Conservation (phyloP, 2,329 filamentous ascomycete species). For the Orbilia javanica region DNA sequence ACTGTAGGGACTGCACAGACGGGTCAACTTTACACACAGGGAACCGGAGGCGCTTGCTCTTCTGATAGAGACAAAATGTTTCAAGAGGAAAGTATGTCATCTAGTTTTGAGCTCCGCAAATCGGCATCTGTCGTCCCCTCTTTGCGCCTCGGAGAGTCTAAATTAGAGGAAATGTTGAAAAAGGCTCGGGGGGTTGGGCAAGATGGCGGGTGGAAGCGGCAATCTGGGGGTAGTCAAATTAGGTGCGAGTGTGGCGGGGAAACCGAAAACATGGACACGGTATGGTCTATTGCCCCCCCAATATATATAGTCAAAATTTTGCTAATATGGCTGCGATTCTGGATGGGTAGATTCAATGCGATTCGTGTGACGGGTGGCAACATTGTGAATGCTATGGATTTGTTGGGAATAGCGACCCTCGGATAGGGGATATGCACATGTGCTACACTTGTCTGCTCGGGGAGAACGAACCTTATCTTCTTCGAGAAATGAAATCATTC, state of each 20-base stretch:
- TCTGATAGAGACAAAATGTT: not conserved
- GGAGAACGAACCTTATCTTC: slow-evolving; percentile 56
- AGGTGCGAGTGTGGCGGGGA: slow-evolving; percentile 35
- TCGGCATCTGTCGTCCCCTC: not conserved
- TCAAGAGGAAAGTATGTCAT: not conserved
- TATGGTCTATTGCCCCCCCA: not conserved
- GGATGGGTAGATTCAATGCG: slow-evolving; percentile 60
- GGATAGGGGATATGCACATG: slow-evolving; percentile 60
- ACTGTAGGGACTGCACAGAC: not conserved
- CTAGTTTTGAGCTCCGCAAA: not conserved
- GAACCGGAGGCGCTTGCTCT: not conserved
- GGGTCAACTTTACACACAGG: not conserved
- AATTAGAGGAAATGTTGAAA: not conserved
- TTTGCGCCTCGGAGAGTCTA: not conserved
- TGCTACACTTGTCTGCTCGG: slow-evolving; percentile 62
- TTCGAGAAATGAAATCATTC: slow-evolving; percentile 60
- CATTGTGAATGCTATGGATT: slow-evolving; percentile 62
- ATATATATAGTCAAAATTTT: not conserved
- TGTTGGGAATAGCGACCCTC: slow-evolving; percentile 55
- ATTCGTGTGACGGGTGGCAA: slow-evolving; percentile 61
- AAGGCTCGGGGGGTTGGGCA: not conserved
- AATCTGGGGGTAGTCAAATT: not conserved
- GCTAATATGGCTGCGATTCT: not conserved
- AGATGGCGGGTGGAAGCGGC: not conserved
- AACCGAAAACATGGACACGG: slow-evolving; percentile 14